A percentile compares a stretch with the other conserved stretches of the same genome.
Evolutionary conservation across 225 moss, liverwort and hornwort species (phyloP).

Genomic region (Anthoceros angustus): DNA sequence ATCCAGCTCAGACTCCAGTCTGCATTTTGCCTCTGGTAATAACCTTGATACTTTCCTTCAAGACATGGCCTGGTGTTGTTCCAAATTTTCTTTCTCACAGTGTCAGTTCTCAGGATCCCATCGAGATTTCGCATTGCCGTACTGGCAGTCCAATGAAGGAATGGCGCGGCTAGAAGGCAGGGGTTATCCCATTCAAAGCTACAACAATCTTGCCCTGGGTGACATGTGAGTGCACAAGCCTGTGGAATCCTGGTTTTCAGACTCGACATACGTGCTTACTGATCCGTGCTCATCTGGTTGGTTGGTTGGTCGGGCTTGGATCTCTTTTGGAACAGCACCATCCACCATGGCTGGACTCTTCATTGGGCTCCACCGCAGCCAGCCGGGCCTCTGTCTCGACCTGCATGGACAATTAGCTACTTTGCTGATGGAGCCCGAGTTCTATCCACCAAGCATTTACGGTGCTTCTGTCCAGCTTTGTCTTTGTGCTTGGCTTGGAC

Average conservation of each 20-base stretch:
- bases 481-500: background rate
- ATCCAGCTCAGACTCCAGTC: conserved; percentile 27
- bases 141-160: conserved; percentile 52
- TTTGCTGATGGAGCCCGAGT: conserved; percentile 40
- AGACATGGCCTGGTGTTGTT: background rate
- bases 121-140: conserved; percentile 43
- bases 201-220: conserved; percentile 26
- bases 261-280: background rate
- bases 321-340: conserved; percentile 17
- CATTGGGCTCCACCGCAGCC: conserved; percentile 47
- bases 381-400: conserved; percentile 12
- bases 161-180: conserved; percentile 35
- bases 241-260: background rate
- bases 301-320: background rate
- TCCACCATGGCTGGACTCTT: conserved; percentile 52
- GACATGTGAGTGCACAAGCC: conserved; percentile 26
- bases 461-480: conserved; percentile 8
- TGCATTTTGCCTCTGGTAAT: conserved; percentile 49
- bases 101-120: conserved; percentile 31
- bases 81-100: background rate
- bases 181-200: conserved; percentile 26
- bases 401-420: conserved; percentile 52
- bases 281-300: background rate
- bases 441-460: conserved; percentile 24
- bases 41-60: background rate